Evolutionary conservation across 768 basidiomycete species (phyloP).

Genomic region (Mycena rebaudengoi): DNA sequence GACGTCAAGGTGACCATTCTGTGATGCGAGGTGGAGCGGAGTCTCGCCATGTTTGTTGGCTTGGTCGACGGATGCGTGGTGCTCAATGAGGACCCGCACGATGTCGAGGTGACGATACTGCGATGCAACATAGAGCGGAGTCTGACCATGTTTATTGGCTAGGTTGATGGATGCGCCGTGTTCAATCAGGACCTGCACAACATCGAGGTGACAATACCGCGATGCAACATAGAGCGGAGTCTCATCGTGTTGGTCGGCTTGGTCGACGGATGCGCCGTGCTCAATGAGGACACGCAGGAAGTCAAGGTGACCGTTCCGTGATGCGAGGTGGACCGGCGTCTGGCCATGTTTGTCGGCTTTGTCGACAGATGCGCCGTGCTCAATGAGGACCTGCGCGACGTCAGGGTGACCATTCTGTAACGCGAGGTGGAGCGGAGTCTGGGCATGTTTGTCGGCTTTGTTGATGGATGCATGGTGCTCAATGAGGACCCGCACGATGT

Average conservation of each 20-base stretch:
- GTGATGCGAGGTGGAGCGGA: too few species aligned
- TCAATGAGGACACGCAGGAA: neutral
- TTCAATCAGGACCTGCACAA: neutral
- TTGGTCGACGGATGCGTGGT: too few species aligned
- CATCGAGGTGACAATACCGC: neutral
- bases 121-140: too few species aligned
- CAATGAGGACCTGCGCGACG: neutral
- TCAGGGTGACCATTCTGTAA: neutral
- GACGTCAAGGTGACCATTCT: too few species aligned
- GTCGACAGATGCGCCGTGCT: neutral
- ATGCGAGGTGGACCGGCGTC: neutral
- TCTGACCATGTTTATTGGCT: too few species aligned
- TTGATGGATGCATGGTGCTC: neutral
- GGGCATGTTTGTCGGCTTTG: too few species aligned
- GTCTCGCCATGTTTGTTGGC: too few species aligned
- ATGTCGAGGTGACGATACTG: too few species aligned
- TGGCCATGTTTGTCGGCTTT: neutral
- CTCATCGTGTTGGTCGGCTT: neutral
- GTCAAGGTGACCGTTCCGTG: neutral
- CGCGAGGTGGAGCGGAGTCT: too few species aligned
- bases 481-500: neutral
- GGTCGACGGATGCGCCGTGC: neutral
- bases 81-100: too few species aligned
- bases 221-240: neutral
- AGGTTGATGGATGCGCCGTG: neutral